These are phyloP conservation scores for Nothomitra cinnamomea DNA, from an alignment of 2,329 filamentous ascomycete genomes.

Conservation along the genomic window DNA sequence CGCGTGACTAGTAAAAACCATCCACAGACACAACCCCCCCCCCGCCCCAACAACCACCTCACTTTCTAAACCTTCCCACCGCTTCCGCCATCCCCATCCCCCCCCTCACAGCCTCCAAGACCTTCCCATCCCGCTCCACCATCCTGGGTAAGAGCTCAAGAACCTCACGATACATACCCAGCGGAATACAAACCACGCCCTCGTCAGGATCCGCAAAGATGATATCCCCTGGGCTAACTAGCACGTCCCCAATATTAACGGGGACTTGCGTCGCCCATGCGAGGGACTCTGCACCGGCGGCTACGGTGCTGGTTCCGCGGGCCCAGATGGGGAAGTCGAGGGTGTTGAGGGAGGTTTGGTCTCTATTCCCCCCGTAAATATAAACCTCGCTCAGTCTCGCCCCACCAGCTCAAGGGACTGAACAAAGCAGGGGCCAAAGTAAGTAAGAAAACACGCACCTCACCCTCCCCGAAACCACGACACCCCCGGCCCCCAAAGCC, in stretches of 20 bases:
- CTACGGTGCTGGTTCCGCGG: background rate
- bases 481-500: slow-evolving; percentile 38
- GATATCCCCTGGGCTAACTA: slow-evolving; percentile 38
- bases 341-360: slow-evolving; percentile 16
- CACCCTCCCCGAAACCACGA: slow-evolving; percentile 51
- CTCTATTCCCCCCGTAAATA: background rate
- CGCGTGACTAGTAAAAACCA: too few species aligned
- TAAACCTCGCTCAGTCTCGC: too few species aligned
- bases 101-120: slow-evolving; percentile 13
- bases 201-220: slow-evolving; percentile 53
- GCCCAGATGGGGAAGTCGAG: background rate
- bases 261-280: background rate
- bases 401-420: too few species aligned
- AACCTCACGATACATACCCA: slow-evolving; percentile 39
- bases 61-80: background rate
- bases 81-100: background rate
- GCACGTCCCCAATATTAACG: background rate
- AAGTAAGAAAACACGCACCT: slow-evolving; percentile 24
- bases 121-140: slow-evolving; percentile 25
- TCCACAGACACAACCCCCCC: too few species aligned
- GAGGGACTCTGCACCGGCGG: background rate
- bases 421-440: too few species aligned
- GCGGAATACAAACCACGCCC: slow-evolving; percentile 51
- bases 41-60: too few species aligned
- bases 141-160: slow-evolving; percentile 39